Percentiles rank a stretch among this genome's conserved stretches.
Conservation (phyloP, 495 filamentous ascomycete species). For the Trichoderma asperelloides region DNA sequence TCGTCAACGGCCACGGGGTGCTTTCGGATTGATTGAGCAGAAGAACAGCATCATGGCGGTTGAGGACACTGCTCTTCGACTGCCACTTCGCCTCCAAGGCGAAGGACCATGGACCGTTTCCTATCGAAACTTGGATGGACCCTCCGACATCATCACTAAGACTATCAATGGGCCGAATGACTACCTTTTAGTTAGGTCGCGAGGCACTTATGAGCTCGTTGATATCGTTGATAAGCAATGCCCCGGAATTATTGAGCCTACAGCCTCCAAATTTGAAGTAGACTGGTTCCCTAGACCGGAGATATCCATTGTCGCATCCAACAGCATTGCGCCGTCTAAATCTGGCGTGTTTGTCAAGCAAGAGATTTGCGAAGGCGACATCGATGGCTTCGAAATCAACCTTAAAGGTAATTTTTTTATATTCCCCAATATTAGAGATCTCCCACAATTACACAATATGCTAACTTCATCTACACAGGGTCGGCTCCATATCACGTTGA, state of each 20-base stretch:
- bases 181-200: constrained; percentile 50
- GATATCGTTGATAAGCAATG: constrained; percentile 70
- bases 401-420: constrained; percentile 53
- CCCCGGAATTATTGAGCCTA: constrained; percentile 65
- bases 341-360: constrained; percentile 53
- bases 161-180: constrained; percentile 59
- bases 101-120: constrained; percentile 71
- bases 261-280: constrained; percentile 65
- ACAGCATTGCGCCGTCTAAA: constrained; percentile 38
- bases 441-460: constrained; percentile 12
- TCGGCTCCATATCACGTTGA: constrained; percentile 72
- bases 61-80: constrained; percentile 59
- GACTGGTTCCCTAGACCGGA: constrained; percentile 75
- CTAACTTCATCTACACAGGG: constrained; percentile 28
- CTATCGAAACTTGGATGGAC: constrained; percentile 56
- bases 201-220: constrained; percentile 70
- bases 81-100: constrained; percentile 78
- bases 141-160: constrained; percentile 35
- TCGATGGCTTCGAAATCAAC: constrained; percentile 73
- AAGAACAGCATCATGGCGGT: constrained; percentile 62
- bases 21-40: constrained; percentile 75
- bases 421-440: neutral
- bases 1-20: constrained; percentile 72
- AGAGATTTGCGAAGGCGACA: constrained; percentile 90
- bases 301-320: constrained; percentile 55